Evolutionary conservation across 768 basidiomycete species (phyloP).

Genomic region (Russula lepida): DNA sequence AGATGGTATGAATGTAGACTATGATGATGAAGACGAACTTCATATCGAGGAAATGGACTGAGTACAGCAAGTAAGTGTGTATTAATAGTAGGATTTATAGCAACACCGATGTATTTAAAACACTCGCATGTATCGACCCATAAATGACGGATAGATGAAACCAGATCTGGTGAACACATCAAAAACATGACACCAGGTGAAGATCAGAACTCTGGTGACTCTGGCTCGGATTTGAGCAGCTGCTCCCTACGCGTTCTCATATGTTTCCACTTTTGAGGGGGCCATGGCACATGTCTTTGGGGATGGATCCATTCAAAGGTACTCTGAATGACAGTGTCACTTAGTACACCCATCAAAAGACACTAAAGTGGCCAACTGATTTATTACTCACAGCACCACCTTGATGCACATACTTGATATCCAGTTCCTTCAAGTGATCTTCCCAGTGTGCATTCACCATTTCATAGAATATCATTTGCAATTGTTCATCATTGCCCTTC

Average conservation of each 20-base stretch:
- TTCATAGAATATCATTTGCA: constrained; percentile 17
- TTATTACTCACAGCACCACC: background rate
- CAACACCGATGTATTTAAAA: too few relatives aligned
- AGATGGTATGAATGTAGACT: constrained; percentile 53
- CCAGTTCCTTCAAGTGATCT: constrained; percentile 21
- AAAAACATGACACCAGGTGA: background rate
- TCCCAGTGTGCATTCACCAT: constrained; percentile 24
- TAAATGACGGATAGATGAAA: too few relatives aligned
- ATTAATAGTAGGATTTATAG: too few relatives aligned
- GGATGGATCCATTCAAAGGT: constrained; percentile 14
- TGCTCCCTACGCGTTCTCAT: background rate
- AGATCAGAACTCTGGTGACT: background rate
- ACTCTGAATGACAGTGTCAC: background rate
- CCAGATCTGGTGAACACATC: too few relatives aligned
- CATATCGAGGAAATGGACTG: constrained; percentile 69
- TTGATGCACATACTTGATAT: constrained; percentile 14
- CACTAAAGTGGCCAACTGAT: background rate
- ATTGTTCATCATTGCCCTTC: constrained; percentile 5
- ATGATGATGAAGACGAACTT: constrained; percentile 46
- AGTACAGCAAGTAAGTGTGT: too few relatives aligned
- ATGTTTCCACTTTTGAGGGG: background rate
- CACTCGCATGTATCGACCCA: background rate
- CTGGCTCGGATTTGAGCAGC: background rate
- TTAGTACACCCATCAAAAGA: background rate
- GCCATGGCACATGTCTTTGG: background rate